These are phyloP conservation scores for Kwoniella sp. DNA, from an alignment of 768 basidiomycete genomes.

Conservation along the genomic window DNA sequence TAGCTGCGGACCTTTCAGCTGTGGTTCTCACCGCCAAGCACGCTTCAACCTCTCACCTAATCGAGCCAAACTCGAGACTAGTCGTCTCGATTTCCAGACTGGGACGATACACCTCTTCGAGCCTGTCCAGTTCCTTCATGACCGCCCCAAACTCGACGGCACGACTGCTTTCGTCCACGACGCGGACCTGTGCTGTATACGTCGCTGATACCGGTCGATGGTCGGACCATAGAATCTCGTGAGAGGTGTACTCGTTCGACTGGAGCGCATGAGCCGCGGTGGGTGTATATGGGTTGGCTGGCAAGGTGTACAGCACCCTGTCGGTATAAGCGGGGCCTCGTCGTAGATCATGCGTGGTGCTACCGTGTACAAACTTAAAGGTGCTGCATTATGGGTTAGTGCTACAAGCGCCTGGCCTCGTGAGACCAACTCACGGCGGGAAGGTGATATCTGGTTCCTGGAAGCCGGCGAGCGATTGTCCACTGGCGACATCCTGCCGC, in stretches of 20 bases:
- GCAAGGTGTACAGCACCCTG: slow-evolving; percentile 34
- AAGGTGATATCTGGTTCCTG: slow-evolving; percentile 39
- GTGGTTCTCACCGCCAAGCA: no score
- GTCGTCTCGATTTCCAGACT: slow-evolving; percentile 23
- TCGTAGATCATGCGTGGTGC: slow-evolving; percentile 32
- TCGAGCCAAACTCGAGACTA: slow-evolving; percentile 31
- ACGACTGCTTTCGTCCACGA: slow-evolving; percentile 30
- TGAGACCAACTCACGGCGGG: slow-evolving; percentile 27
- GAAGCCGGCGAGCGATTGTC: slow-evolving; percentile 42
- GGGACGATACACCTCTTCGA: slow-evolving; percentile 38
- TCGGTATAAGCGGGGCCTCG: slow-evolving; percentile 47
- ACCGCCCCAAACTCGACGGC: slow-evolving; percentile 13
- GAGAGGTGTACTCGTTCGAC: slow-evolving; percentile 23
- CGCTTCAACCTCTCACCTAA: slow-evolving; percentile 26
- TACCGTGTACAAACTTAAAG: slow-evolving; percentile 45
- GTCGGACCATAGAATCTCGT: slow-evolving; percentile 40
- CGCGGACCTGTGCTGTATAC: slow-evolving; percentile 15
- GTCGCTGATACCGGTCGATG: slow-evolving; percentile 36
- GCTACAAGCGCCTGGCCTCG: no score
- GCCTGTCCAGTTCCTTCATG: slow-evolving; percentile 27
- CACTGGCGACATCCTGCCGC: slow-evolving; percentile 24
- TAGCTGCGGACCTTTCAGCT: slow-evolving; percentile 9
- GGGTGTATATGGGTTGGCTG: slow-evolving; percentile 1
- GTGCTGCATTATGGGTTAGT: no score
- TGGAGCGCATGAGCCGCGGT: not conserved